Evolutionary conservation across 1,284 basidiomycete species (phyloP).

Genomic region (Ceratobasidium sp.): DNA sequence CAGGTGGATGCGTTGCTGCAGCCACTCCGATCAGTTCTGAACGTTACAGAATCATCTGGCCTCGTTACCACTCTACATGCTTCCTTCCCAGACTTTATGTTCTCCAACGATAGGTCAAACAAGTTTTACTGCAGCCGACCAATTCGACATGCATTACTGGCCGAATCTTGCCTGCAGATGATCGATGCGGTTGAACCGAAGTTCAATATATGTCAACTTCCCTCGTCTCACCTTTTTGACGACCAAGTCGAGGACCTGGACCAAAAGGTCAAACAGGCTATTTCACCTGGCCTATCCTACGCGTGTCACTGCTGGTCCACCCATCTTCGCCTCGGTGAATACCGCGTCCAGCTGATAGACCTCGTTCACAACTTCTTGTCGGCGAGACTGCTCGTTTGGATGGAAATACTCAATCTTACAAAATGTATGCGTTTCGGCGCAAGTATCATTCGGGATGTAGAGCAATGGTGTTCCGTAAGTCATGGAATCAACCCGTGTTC

Average conservation of each 20-base stretch:
- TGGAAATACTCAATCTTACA: constrained; percentile 22
- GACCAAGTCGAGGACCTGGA: not conserved
- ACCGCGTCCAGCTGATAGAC: not conserved
- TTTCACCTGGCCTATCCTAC: not conserved
- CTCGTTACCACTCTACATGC: not conserved
- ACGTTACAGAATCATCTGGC: not conserved
- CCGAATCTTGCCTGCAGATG: not conserved
- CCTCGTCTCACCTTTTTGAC: constrained; percentile 1
- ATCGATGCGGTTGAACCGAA: not conserved
- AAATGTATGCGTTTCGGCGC: not conserved
- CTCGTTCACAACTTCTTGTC: not conserved
- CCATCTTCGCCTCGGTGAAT: not conserved
- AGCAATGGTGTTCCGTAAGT: not conserved
- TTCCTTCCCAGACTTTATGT: constrained; percentile 18
- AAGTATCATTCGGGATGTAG: not conserved
- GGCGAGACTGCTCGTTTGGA: constrained; percentile 14
- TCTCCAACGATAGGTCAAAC: not conserved
- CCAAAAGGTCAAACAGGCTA: not conserved
- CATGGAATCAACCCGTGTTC: not conserved
- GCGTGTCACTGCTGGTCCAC: constrained; percentile 15
- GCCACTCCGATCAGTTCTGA: not conserved
- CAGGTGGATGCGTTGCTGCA: not conserved
- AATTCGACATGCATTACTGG: not conserved
- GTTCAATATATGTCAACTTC: constrained; percentile 23
- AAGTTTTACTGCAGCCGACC: constrained; percentile 7